Evolutionary conservation across 305 asterid species (phyloP), one percentile per base, ranked within the genome.

Genomic region (Fraxinus sp.): DNA sequence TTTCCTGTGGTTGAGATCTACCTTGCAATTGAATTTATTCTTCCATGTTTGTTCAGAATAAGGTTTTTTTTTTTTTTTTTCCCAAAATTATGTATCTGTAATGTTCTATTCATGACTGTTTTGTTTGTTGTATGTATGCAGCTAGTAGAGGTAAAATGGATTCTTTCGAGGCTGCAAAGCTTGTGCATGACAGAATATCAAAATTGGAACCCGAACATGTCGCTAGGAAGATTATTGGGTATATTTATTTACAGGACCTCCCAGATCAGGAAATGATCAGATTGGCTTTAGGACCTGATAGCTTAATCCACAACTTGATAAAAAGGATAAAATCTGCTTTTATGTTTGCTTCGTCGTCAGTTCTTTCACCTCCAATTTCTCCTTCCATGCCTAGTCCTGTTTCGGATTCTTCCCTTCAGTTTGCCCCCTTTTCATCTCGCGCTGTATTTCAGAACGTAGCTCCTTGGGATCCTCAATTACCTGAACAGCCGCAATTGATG

Each of bases 241-340:
- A 78, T 35, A 86, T 94, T 36, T 92, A 84, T 82, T 82, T 94
- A 7, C 92, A 85, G 36, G 93, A 88, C 35, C 77, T 87, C 28
- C 89, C 97, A 52, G 95, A 89, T 37, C 90, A 92, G 22, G 97
- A 95, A 79, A 91, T 95, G 93, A 93, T 95, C 43, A 81, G 98
- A 24, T 84, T 94, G 73, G 98, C 98, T 9, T 85, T 94, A 72
- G 98, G 96, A 22, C 98, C 98, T 3, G 97, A 92, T 35, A 74
- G 73, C 85, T 86, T 89, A 73, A 88, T 94, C 85, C 93, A 87
- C 43, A 82, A 84, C 77, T 75, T 93, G 86, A 88, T 92, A 71
- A 90, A 86, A 64, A 84, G 83, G 35, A 93, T 91, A 0, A 92
- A 93, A 82, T 55, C 55, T 18, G 86, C 87, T 0, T 87, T 87